A percentile compares a stretch with the other conserved stretches of the same genome.
Conservation (phyloP, 192 early-diverging fungal species). For the Rhizoclosmatium sp. region DNA sequence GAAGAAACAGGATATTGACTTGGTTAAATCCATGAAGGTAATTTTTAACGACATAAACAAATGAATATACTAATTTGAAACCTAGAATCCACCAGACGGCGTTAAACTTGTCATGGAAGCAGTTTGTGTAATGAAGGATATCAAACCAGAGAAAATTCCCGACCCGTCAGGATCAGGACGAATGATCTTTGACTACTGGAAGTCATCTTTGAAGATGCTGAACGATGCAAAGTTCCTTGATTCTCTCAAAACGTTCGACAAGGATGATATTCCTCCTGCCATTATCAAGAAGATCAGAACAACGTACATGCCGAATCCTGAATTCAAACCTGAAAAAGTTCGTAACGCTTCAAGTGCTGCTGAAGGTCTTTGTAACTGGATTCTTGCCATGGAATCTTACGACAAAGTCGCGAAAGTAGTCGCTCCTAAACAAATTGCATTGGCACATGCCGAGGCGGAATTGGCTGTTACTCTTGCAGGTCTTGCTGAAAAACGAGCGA, state of each 20-base stretch:
- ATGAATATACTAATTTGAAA: not conserved
- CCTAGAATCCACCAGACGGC: conserved; percentile 64
- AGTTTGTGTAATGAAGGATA: conserved; percentile 72
- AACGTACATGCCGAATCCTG: conserved; percentile 66
- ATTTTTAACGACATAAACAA: not conserved
- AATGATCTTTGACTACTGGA: conserved; percentile 75
- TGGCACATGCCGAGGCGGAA: conserved; percentile 63
- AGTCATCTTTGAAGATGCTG: conserved; percentile 64
- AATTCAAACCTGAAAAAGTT: conserved; percentile 72
- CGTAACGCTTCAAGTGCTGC: conserved; percentile 69
- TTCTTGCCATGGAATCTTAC: conserved; percentile 70
- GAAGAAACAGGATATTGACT: conserved; percentile 69
- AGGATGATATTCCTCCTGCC: conserved; percentile 66
- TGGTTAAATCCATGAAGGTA: conserved; percentile 68
- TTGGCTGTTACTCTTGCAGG: conserved; percentile 64
- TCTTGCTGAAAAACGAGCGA: conserved; percentile 63
- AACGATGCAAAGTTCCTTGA: conserved; percentile 65
- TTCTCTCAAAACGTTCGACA: conserved; percentile 63
- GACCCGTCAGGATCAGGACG: conserved; percentile 68
- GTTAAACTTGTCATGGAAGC: conserved; percentile 73
- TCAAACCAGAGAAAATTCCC: conserved; percentile 69
- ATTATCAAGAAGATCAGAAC: conserved; percentile 67
- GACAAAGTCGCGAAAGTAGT: conserved; percentile 69
- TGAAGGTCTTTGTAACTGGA: conserved; percentile 69
- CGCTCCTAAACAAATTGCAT: conserved; percentile 66